phyloP scores from a whole-genome alignment of 2,329 filamentous ascomycete genomes.

The Apiospora sp. region DNA sequence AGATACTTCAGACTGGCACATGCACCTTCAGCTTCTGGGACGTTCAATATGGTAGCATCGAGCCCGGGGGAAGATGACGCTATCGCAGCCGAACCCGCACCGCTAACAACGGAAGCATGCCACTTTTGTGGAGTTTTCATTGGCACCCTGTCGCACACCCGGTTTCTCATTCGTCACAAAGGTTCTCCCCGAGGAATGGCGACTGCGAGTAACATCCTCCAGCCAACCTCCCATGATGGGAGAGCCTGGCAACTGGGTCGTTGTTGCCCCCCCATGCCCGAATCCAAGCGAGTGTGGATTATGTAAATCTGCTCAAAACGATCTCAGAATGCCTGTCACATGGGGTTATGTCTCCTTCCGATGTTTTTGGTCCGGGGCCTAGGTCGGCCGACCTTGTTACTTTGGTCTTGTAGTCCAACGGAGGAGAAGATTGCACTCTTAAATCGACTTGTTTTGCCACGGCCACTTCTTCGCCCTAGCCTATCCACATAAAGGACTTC shows the following conservation, averaged over 20 bases:
- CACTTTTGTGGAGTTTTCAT: not conserved
- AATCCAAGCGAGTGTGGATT: not conserved
- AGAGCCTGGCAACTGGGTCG: not conserved
- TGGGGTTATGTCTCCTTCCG: not conserved
- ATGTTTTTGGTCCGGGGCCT: not conserved
- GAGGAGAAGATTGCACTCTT: not conserved
- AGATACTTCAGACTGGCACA: not conserved
- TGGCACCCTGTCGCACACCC: not conserved
- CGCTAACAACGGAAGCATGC: conserved; percentile 7
- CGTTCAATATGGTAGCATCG: not conserved
- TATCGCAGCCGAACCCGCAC: not conserved
- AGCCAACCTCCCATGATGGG: not conserved
- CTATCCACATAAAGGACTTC: not conserved
- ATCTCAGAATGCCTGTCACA: not conserved
- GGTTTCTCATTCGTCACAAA: not conserved
- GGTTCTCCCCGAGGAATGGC: not conserved
- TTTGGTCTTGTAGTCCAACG: not conserved
- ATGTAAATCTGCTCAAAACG: not conserved
- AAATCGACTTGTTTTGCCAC: not conserved
- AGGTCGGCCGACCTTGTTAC: not conserved
- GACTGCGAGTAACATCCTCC: not conserved
- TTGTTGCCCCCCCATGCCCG: not conserved
- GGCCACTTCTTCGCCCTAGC: not conserved
- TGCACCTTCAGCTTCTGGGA: not conserved
- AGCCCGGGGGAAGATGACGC: not conserved